These are phyloP conservation scores for Fraxinus nigra DNA, from an alignment of 305 asterid species.

Conservation along the genomic window DNA sequence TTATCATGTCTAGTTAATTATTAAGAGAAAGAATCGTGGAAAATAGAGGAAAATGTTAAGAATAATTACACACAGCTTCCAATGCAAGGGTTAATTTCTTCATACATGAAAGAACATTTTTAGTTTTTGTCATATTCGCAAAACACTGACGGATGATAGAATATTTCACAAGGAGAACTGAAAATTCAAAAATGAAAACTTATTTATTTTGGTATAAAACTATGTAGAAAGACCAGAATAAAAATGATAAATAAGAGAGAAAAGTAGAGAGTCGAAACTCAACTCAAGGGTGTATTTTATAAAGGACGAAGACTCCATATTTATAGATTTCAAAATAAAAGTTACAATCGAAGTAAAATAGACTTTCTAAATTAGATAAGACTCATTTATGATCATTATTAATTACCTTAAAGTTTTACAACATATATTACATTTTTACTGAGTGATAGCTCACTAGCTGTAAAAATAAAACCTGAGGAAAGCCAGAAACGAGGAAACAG, in stretches of 20 bases:
- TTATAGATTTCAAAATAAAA: no score
- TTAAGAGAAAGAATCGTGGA: background rate
- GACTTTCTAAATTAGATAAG: no score
- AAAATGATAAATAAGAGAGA: no score
- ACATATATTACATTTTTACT: background rate
- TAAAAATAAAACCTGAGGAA: background rate
- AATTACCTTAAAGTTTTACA: no score
- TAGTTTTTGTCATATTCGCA: background rate
- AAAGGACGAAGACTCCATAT: no score
- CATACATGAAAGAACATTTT: background rate
- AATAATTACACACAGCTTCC: background rate
- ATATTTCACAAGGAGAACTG: background rate
- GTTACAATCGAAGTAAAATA: no score
- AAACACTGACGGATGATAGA: background rate
- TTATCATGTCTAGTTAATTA: background rate
- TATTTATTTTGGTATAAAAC: background rate
- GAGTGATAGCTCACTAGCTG: background rate
- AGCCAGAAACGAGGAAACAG: background rate
- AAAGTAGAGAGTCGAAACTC: no score
- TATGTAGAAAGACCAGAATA: no score
- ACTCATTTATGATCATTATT: no score
- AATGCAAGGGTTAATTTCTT: background rate
- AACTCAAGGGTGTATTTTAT: no score
- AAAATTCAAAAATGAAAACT: background rate
- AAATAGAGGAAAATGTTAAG: background rate